Evolutionary conservation across 2,329 filamentous ascomycete genomes (phyloP), one percentile per base, ranked within the genome.

Genomic region (Alternaria triticimaculans): DNA sequence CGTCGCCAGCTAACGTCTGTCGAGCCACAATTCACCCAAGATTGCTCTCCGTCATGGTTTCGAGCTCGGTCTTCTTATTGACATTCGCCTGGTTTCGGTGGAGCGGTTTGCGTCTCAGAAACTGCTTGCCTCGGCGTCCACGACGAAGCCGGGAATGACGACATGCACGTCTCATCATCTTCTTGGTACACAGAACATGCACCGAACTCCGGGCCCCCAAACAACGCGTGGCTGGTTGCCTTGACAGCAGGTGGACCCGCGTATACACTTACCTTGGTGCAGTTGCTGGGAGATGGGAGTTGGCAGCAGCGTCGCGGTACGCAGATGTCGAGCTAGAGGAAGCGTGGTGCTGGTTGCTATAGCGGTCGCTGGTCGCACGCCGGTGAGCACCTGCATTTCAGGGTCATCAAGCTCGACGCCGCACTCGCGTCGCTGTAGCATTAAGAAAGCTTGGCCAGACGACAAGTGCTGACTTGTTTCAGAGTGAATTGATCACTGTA

Each of bases 81-180:
- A 33, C 28, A n/a, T 20, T 26, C 44, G 55, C 45, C 28, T 11
- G 30, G 55, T 48, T 30, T 41, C 55, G 55, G 44, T 37, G 14
- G 44, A 49, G 23, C 51, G 26, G 37, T 25, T 30, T 41, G 53
- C 57, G 57, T 57, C 23, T 61, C 44, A 51, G 51, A 46, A 50
- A n/a, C 37, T 49, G 25, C 26, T 62, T 41, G 33, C 51, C 20
- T 26, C 23, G 41, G 50, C 21, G n/a, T 30, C 10, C 51, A 25
- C 48, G 21, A 49, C 26, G 15, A 50, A 23, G 23, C 15, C 54
- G n/a, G n/a, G 28, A 53, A 63, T 67, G 65, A 67, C 62, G 65
- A 67, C 65, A 67, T 58, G 43, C 48, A 30, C 18, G 62, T 67
- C 63, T 67, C 64, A 67, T 55, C 20, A 41, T 43, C 57, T 26